A percentile compares a stretch with the other conserved stretches of the same genome.
These are phyloP conservation scores for Tremellales sp. DNA, from an alignment of 1,284 basidiomycete species.

Conservation along the genomic window DNA sequence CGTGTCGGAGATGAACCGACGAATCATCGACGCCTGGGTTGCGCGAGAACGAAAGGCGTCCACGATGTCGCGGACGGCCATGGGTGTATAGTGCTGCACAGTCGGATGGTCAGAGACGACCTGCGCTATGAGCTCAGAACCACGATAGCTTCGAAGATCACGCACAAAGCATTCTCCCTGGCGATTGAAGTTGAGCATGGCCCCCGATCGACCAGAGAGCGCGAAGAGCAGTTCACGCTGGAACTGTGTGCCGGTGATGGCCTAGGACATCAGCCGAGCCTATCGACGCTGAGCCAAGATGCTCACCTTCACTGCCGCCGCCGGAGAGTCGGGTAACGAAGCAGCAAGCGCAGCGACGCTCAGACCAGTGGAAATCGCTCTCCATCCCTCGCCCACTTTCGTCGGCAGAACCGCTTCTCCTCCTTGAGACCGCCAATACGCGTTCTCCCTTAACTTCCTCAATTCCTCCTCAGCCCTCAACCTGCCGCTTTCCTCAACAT, in stretches of 20 bases:
- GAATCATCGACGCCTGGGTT: slow-evolving; percentile 59
- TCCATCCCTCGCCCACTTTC: slow-evolving; percentile 30
- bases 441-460: slow-evolving; percentile 8
- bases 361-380: slow-evolving; percentile 23
- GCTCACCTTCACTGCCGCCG: background rate
- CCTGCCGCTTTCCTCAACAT: background rate
- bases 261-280: slow-evolving; percentile 13
- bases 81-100: slow-evolving; percentile 57
- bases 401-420: slow-evolving; percentile 1
- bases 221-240: slow-evolving; percentile 41
- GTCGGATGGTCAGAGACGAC: slow-evolving; percentile 18
- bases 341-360: slow-evolving; percentile 5
- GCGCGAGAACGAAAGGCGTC: slow-evolving; percentile 56
- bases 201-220: slow-evolving; percentile 32
- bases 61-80: slow-evolving; percentile 62
- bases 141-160: background rate
- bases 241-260: slow-evolving; percentile 25
- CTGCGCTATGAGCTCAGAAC: slow-evolving; percentile 5
- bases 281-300: background rate
- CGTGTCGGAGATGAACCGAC: slow-evolving; percentile 57
- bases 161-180: slow-evolving; percentile 25
- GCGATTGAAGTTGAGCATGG: slow-evolving; percentile 22
- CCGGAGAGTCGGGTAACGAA: background rate
- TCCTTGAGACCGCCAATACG: slow-evolving; percentile 32
- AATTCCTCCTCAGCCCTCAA: slow-evolving; percentile 3